A percentile compares a stretch with the other conserved stretches of the same genome.
Conservation (phyloP, 2,329 filamentous ascomycete genomes). For the Diaporthe longicolla region DNA sequence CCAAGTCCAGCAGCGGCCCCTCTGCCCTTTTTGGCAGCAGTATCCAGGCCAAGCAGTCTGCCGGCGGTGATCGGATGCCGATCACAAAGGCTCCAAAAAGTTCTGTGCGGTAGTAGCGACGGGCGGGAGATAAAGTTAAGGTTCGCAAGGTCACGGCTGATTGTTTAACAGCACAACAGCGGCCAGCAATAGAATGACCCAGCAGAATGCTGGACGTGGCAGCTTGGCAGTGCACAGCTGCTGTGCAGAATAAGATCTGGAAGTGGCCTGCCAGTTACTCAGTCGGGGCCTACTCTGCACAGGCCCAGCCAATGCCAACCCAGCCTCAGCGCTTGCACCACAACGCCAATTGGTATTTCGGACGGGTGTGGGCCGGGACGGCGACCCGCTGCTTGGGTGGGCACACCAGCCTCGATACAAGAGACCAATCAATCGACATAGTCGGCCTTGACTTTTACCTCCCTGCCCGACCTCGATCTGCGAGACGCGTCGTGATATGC, state of each 20-base stretch:
- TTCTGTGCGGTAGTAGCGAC: neutral
- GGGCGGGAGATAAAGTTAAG: conserved; percentile 16
- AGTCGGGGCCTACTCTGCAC: neutral
- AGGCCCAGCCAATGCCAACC: conserved; percentile 29
- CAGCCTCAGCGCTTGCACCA: conserved; percentile 41
- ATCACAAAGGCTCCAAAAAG: neutral
- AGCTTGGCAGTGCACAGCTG: conserved; percentile 27
- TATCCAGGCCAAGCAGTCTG: conserved; percentile 24
- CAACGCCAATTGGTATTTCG: conserved; percentile 41
- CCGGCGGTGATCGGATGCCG: conserved; percentile 2
- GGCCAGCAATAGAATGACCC: neutral
- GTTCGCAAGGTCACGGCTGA: neutral
- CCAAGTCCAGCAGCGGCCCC: neutral
- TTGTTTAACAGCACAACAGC: neutral
- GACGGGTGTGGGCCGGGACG: conserved; percentile 24
- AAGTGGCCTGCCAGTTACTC: neutral
- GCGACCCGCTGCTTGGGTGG: conserved; percentile 19
- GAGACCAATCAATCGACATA: conserved; percentile 32
- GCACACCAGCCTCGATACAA: conserved; percentile 11
- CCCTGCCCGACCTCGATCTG: conserved; percentile 18
- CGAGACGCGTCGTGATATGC: conserved; percentile 34
- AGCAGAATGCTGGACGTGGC: neutral
- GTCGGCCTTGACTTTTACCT: conserved; percentile 6
- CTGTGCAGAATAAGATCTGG: conserved; percentile 40
- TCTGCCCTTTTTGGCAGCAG: conserved; percentile 1